Evolutionary conservation across 2,329 filamentous ascomycete genomes (phyloP), one percentile per base, ranked within the genome.

Genomic region (Botryotinia convoluta): DNA sequence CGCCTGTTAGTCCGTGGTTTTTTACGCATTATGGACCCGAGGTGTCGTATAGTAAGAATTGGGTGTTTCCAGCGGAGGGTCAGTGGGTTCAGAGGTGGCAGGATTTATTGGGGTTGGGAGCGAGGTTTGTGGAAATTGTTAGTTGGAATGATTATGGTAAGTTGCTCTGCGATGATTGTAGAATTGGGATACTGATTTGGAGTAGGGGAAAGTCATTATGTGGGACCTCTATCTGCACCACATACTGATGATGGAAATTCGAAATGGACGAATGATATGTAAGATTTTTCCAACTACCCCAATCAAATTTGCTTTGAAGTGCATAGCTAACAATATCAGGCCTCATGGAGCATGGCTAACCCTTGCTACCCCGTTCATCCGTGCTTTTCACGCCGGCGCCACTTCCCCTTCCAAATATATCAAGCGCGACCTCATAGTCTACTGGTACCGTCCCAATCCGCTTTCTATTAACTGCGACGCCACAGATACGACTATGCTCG

Each of bases 71-170:
- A 1, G 32, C 64, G 0, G 71, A 73, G 20, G 42, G 32, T 20
- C 68, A 61, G 8, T 73, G 64, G 64, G n/a, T 42, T 4, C 39
- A 69, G 18, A 69, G 71, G 12, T 73, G 71, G 71, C 39, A 32
- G 12, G 42, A 61, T n/a, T 29, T 73, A 12, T 44, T 73, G 18
- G 44, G 18, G 1, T 22, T 62, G 22, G 35, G 26, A 22, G 16
- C 64, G 0, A 60, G 65, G 9, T 69, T 73, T 61, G 54, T 73
- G 10, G 64, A 69, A 35, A 70, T 73, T 54, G 42, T 69, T 18
- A 59, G 48, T 14, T 73, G 71, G 71, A 73, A 73, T 69, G 71
- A 73, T 62, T 73, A 70, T 62, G 71, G 71, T 70, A 7, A 29
- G 63, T n/a, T 44, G 32, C 8, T 29, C 3, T 29, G 32, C 1